Conservation (phyloP, 2,329 filamentous ascomycete species). For the Ustulina deusta region DNA sequence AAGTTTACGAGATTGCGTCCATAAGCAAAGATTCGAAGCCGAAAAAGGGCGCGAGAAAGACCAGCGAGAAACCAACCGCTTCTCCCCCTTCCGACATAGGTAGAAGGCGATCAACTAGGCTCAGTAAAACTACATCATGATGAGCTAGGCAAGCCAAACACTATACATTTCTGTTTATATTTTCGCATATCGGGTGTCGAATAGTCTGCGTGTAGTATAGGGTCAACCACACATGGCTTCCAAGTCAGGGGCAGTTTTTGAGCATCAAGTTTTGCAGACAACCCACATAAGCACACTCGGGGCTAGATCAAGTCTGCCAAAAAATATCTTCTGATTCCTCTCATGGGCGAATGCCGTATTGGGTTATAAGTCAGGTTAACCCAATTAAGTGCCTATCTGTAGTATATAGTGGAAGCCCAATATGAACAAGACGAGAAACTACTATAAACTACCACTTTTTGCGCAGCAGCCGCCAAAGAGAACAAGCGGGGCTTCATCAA, state of each 20-base stretch:
- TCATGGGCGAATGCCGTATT: neutral
- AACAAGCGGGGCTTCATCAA: neutral
- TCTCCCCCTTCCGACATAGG: slow-evolving; percentile 34
- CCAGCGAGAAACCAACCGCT: slow-evolving; percentile 41
- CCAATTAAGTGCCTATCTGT: neutral
- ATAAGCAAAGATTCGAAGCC: slow-evolving; percentile 22
- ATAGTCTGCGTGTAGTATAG: neutral
- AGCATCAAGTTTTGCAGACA: neutral
- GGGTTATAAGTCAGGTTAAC: neutral
- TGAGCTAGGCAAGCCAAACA: neutral
- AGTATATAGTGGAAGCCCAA: neutral
- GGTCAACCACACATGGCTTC: neutral
- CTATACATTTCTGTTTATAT: neutral
- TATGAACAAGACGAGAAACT: neutral
- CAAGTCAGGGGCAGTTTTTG: neutral
- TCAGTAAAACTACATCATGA: slow-evolving; percentile 41
- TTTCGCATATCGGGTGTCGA: neutral
- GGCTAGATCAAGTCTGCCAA: neutral
- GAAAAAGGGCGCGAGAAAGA: slow-evolving; percentile 41
- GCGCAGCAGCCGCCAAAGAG: neutral
- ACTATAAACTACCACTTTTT: neutral
- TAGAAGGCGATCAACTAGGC: slow-evolving; percentile 48
- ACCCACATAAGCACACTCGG: neutral
- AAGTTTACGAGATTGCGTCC: slow-evolving; percentile 44
- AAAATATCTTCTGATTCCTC: neutral